Conservation (phyloP, 768 basidiomycete genomes). For the Daedaleopsis nitida region DNA sequence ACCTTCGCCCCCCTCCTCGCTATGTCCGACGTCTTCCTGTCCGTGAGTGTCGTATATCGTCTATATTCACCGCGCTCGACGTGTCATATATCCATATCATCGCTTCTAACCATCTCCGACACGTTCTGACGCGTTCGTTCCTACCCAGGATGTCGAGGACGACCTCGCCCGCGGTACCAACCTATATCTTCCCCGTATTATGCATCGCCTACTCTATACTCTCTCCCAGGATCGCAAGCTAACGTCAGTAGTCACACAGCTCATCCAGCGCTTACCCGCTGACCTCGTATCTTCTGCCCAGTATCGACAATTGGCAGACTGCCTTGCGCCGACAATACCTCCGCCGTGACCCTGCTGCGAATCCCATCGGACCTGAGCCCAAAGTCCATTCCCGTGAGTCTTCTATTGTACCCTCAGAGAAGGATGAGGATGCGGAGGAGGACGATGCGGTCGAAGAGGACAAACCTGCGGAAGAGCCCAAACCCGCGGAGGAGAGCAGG, state of each 20-base stretch:
- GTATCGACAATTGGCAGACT: slow-evolving; percentile 78
- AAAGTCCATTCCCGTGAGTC: slow-evolving; percentile 28
- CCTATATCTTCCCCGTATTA: slow-evolving; percentile 67
- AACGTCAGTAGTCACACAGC: slow-evolving; percentile 48
- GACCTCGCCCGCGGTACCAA: slow-evolving; percentile 67
- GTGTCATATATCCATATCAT: background rate
- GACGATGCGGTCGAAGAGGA: slow-evolving; percentile 23
- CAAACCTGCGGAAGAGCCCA: background rate
- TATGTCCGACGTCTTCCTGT: slow-evolving; percentile 68
- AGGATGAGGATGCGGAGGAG: slow-evolving; percentile 21
- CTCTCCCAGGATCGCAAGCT: slow-evolving; percentile 83
- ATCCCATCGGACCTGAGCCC: slow-evolving; percentile 71
- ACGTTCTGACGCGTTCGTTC: slow-evolving; percentile 16
- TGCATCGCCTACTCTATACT: slow-evolving; percentile 71
- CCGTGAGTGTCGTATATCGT: slow-evolving; percentile 43
- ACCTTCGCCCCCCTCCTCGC: slow-evolving; percentile 78
- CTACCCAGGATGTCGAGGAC: slow-evolving; percentile 70
- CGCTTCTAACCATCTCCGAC: background rate
- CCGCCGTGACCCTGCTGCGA: slow-evolving; percentile 68
- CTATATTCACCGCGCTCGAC: slow-evolving; percentile 3
- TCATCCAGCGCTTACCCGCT: slow-evolving; percentile 21
- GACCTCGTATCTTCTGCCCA: slow-evolving; percentile 32
- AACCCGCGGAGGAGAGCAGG: background rate
- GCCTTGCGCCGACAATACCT: slow-evolving; percentile 75
- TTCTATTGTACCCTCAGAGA: slow-evolving; percentile 15